phyloP scores from a whole-genome alignment of 2,329 filamentous ascomycete genomes.

The Aureobasidium leucospermi region DNA sequence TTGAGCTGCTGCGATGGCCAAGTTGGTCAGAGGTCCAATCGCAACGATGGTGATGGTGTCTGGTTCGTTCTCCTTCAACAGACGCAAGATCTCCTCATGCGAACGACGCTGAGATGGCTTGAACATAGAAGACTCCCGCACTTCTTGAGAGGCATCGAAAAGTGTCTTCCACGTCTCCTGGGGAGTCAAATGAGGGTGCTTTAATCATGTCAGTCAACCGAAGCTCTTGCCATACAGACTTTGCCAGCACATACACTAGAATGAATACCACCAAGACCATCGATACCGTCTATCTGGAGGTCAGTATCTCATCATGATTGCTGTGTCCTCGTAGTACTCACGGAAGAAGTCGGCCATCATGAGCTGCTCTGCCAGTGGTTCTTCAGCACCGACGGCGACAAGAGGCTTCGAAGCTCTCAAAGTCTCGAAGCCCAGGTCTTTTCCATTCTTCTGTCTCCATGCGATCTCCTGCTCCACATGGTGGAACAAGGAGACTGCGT shows the following conservation, averaged over 20 bases:
- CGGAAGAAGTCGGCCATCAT: conserved; percentile 71
- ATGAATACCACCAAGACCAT: conserved; percentile 44
- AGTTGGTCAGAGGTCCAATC: conserved; percentile 86
- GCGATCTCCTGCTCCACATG: conserved; percentile 81
- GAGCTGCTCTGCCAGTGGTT: conserved; percentile 75
- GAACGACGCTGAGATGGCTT: conserved; percentile 65
- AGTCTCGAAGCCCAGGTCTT: conserved; percentile 62
- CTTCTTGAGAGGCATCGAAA: conserved; percentile 32
- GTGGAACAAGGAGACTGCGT: conserved; percentile 84
- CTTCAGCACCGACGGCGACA: conserved; percentile 78
- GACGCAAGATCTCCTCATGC: conserved; percentile 80
- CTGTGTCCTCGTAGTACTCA: conserved; percentile 36
- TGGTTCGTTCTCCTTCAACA: conserved; percentile 72
- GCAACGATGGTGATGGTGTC: conserved; percentile 86
- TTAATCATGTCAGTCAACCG: neutral
- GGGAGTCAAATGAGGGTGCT: conserved; percentile 43
- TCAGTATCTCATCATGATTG: conserved; percentile 11
- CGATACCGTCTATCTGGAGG: conserved; percentile 34
- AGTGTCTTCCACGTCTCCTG: conserved; percentile 42
- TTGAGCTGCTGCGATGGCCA: conserved; percentile 78
- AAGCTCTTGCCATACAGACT: neutral
- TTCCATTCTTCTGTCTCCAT: conserved; percentile 68
- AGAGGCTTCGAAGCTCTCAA: conserved; percentile 61
- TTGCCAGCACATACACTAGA: conserved; percentile 29
- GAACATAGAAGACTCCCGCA: conserved; percentile 47